phyloP scores from a whole-genome alignment of 2,329 filamentous ascomycete species.

The Monosporascus sp. region DNA sequence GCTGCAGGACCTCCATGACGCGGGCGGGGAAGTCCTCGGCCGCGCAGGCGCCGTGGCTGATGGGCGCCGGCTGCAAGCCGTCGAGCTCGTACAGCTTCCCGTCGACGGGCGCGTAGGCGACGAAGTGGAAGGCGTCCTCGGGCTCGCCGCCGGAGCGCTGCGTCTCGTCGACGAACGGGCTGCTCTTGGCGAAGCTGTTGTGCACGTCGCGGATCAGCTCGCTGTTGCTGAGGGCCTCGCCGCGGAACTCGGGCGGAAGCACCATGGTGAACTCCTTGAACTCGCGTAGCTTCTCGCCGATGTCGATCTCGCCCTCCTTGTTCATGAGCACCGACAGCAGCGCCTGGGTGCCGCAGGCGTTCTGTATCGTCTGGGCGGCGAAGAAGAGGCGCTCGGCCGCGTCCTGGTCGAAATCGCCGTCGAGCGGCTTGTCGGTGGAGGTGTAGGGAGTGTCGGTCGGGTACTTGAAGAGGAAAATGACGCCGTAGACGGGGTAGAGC shows the following conservation, averaged over 20 bases:
- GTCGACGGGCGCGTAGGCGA: slow-evolving; percentile 82
- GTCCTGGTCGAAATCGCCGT: slow-evolving; percentile 74
- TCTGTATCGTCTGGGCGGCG: slow-evolving; percentile 95
- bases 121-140: slow-evolving; percentile 96
- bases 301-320: slow-evolving; percentile 60
- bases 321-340: slow-evolving; percentile 89
- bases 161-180: slow-evolving; percentile 90
- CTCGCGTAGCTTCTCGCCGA: slow-evolving; percentile 64
- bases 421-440: slow-evolving; percentile 59
- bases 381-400: slow-evolving; percentile 83
- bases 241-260: slow-evolving; percentile 68
- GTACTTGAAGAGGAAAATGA: slow-evolving; percentile 99
- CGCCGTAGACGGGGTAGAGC: slow-evolving; percentile 79
- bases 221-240: slow-evolving; percentile 57
- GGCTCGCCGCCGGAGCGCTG: slow-evolving; percentile 64
- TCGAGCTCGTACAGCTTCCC: slow-evolving; percentile 89
- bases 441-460: slow-evolving; percentile 63
- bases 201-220: slow-evolving; percentile 72
- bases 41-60: slow-evolving; percentile 74
- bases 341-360: slow-evolving; percentile 95
- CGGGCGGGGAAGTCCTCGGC: slow-evolving; percentile 68
- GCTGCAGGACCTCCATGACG: slow-evolving; percentile 81
- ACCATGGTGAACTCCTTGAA: slow-evolving; percentile 87
- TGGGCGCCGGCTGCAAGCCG: slow-evolving; percentile 87
- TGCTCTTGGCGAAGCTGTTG: slow-evolving; percentile 84